phyloP scores from a whole-genome alignment of 1,284 basidiomycete species.

The Apiotrichum akiyoshidainum region DNA sequence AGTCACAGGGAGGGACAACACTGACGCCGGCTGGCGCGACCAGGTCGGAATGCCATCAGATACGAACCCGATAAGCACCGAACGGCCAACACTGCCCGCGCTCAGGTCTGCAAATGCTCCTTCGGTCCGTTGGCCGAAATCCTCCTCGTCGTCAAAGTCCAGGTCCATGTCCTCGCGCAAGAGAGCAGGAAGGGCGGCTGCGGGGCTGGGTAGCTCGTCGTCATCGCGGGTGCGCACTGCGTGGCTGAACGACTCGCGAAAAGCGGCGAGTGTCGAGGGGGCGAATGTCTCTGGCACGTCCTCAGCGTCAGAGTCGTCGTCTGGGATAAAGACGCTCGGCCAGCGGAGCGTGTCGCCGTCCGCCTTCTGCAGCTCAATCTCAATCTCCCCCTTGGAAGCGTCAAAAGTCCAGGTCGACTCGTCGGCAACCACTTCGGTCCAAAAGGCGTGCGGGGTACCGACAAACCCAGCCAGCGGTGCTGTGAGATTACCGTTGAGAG shows the following conservation, averaged over 20 bases:
- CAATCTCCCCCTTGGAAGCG: conserved; percentile 64
- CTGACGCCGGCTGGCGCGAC: conserved; percentile 30
- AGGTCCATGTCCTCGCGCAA: conserved; percentile 51
- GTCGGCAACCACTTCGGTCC: conserved; percentile 68
- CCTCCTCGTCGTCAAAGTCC: conserved; percentile 48
- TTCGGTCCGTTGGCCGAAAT: conserved; percentile 56
- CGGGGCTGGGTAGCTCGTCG: conserved; percentile 28
- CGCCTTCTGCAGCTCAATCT: conserved; percentile 79
- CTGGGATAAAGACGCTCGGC: conserved; percentile 69
- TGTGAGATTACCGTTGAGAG: conserved; percentile 47
- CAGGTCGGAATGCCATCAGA: conserved; percentile 19
- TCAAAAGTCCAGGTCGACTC: conserved; percentile 87
- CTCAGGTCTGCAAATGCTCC: conserved; percentile 50
- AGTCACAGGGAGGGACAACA: conserved; percentile 33
- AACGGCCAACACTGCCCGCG: conserved; percentile 34
- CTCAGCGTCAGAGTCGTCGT: conserved; percentile 52
- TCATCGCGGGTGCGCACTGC: conserved; percentile 27
- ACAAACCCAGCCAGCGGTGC: conserved; percentile 59
- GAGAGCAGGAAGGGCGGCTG: conserved; percentile 43
- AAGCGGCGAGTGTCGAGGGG: conserved; percentile 70
- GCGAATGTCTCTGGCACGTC: conserved; percentile 88
- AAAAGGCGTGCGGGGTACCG: conserved; percentile 60
- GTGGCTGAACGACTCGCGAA: conserved; percentile 59
- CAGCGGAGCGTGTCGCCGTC: conserved; percentile 69
- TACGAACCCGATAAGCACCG: conserved; percentile 34